Evolutionary conservation across 805 yeast species (phyloP).

Genomic region (Suhomyces sp.): DNA sequence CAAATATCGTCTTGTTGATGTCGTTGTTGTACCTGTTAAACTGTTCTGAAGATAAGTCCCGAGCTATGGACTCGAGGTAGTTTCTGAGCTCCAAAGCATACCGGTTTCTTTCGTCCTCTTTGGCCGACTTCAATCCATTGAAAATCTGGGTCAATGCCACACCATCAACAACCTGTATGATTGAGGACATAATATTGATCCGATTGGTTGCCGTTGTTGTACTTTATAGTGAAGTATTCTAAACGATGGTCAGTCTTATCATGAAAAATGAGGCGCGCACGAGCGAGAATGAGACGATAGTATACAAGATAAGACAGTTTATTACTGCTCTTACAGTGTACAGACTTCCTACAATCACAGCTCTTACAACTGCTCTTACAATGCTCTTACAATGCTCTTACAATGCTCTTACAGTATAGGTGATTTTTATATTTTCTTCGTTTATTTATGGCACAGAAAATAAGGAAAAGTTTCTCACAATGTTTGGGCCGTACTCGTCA

Average conservation of each 20-base stretch:
- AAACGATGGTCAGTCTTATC: background rate
- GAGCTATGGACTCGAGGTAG: slow-evolving; percentile 67
- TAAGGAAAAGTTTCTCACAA: slow-evolving; percentile 93
- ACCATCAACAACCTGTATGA: slow-evolving; percentile 43
- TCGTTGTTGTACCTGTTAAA: slow-evolving; percentile 78
- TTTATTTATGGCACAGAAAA: slow-evolving; percentile 74
- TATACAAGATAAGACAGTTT: background rate
- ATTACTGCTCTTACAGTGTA: no score
- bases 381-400: no score
- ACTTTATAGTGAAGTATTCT: background rate
- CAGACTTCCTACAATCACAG: no score
- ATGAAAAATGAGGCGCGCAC: slow-evolving; percentile 5
- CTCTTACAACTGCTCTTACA: no score
- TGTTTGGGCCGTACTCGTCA: slow-evolving; percentile 96
- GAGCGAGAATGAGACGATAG: background rate
- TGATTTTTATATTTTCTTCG: no score
- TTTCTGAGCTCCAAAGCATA: slow-evolving; percentile 72
- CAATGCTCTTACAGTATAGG: no score
- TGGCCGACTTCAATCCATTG: slow-evolving; percentile 44
- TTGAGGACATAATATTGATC: slow-evolving; percentile 18
- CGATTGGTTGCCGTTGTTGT: background rate
- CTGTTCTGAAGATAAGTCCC: slow-evolving; percentile 81
- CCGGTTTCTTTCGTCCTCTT: slow-evolving; percentile 41
- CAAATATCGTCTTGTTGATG: slow-evolving; percentile 83
- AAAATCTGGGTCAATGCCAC: slow-evolving; percentile 53